These are phyloP conservation scores for Mortierella sp. DNA, from an alignment of 371 early-diverging fungal genomes.

Conservation along the genomic window DNA sequence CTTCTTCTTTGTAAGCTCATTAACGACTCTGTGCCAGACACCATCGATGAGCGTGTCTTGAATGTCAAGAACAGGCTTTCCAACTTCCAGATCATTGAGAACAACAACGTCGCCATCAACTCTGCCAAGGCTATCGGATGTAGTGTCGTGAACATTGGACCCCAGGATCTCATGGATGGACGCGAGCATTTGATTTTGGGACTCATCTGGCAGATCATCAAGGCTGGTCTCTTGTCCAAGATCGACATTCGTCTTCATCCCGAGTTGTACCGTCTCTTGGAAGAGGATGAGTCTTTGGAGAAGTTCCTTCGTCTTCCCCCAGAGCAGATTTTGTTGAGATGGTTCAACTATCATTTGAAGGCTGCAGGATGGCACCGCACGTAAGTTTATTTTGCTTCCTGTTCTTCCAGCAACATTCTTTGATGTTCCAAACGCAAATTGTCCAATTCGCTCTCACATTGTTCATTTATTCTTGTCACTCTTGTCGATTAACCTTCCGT, in stretches of 20 bases:
- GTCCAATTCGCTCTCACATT: not conserved
- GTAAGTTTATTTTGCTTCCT: slow-evolving; percentile 47
- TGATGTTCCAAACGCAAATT: not conserved
- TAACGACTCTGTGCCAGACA: slow-evolving; percentile 96
- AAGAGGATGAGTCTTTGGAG: slow-evolving; percentile 93
- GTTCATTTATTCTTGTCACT: not conserved
- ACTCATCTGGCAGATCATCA: slow-evolving; percentile 98
- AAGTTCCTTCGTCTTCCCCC: slow-evolving; percentile 93
- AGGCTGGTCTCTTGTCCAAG: slow-evolving; percentile 94
- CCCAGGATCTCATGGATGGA: slow-evolving; percentile 94
- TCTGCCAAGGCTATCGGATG: slow-evolving; percentile 98
- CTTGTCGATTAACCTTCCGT: not conserved
- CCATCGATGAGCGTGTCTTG: slow-evolving; percentile 98
- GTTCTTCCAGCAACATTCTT: not conserved
- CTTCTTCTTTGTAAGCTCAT: slow-evolving; percentile 96
- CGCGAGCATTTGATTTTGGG: slow-evolving; percentile 96
- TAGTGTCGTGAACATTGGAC: slow-evolving; percentile 96
- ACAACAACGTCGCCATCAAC: slow-evolving; percentile 97
- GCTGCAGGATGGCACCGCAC: slow-evolving; percentile 90
- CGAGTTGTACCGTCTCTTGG: slow-evolving; percentile 94
- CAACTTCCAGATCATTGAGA: slow-evolving; percentile 97
- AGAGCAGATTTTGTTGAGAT: slow-evolving; percentile 95
- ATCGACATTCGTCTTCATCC: slow-evolving; percentile 98
- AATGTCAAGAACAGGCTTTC: slow-evolving; percentile 87
- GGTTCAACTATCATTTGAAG: slow-evolving; percentile 98